Conservation (phyloP, 371 early-diverging fungal species). For the Mortierella sp. region DNA sequence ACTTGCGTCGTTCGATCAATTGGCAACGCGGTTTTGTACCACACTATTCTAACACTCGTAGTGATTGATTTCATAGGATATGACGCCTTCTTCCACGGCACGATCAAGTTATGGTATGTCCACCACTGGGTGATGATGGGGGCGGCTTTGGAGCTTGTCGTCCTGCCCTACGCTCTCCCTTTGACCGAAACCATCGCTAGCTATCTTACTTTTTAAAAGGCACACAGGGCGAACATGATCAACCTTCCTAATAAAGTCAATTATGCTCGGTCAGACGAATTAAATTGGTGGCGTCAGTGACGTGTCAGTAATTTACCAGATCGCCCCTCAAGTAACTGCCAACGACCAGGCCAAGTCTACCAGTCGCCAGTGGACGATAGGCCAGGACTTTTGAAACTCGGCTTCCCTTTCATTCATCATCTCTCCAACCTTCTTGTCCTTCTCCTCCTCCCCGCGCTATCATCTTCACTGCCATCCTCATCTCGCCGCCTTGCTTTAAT, state of each 20-base stretch:
- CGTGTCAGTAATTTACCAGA: slow-evolving; percentile 1
- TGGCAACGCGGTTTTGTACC: background rate
- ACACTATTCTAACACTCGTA: background rate
- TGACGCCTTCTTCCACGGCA: slow-evolving; percentile 58
- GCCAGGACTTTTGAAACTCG: background rate
- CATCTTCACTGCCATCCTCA: background rate
- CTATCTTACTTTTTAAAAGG: background rate
- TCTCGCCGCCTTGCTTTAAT: background rate
- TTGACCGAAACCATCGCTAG: slow-evolving; percentile 35
- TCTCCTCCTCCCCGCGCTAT: background rate
- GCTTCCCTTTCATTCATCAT: background rate
- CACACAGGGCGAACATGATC: background rate
- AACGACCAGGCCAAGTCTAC: background rate
- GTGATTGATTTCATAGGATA: slow-evolving; percentile 23
- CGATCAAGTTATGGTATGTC: slow-evolving; percentile 54
- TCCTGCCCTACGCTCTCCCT: slow-evolving; percentile 40
- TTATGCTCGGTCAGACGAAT: background rate
- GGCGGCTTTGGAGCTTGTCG: slow-evolving; percentile 40
- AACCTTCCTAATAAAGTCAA: background rate
- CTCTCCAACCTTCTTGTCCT: background rate
- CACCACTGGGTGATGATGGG: slow-evolving; percentile 58
- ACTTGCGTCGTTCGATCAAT: background rate
- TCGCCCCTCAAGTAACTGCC: background rate
- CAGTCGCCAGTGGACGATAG: background rate
- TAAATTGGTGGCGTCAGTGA: slow-evolving; percentile 3